These are phyloP conservation scores for Sporothrix luriei DNA, from an alignment of 2,329 filamentous ascomycete genomes.

Conservation along the genomic window DNA sequence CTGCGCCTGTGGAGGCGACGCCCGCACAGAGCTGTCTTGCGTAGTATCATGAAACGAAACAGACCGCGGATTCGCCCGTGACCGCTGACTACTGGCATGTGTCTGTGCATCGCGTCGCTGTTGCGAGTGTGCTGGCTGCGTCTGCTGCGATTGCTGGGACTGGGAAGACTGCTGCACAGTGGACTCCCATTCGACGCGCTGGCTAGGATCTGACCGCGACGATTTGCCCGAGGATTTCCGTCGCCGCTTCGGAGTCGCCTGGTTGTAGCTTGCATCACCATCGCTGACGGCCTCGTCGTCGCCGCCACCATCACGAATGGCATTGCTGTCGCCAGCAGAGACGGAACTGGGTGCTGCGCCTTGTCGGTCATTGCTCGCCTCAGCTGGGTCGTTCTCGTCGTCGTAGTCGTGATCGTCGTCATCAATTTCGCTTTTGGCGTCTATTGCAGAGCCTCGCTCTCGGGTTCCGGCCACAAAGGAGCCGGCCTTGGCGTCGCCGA, in stretches of 20 bases:
- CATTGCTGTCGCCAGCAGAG: not conserved
- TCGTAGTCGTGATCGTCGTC: slow-evolving; percentile 38
- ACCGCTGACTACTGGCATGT: not conserved
- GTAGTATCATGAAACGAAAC: slow-evolving; percentile 23
- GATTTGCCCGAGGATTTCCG: not conserved
- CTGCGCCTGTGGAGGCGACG: slow-evolving; percentile 1
- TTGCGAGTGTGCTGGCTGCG: not conserved
- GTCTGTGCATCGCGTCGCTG: not conserved
- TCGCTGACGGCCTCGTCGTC: not conserved
- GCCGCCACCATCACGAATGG: not conserved
- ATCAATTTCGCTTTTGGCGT: slow-evolving; percentile 33
- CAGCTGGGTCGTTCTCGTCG: slow-evolving; percentile 32
- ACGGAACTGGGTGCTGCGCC: not conserved
- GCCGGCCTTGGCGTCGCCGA: slow-evolving; percentile 18
- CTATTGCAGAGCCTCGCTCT: slow-evolving; percentile 32
- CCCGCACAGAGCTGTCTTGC: slow-evolving; percentile 31
- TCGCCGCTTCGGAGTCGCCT: not conserved
- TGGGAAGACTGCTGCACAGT: not conserved
- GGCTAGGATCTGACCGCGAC: not conserved
- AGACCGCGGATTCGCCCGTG: slow-evolving; percentile 2
- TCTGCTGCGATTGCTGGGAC: not conserved
- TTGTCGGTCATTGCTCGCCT: slow-evolving; percentile 36
- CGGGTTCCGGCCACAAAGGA: slow-evolving; percentile 31
- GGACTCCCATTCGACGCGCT: not conserved
- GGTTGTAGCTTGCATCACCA: not conserved